Evolutionary conservation across 305 asterid species (phyloP), one percentile per base, ranked within the genome.

Genomic region (Fraxinus sp.): DNA sequence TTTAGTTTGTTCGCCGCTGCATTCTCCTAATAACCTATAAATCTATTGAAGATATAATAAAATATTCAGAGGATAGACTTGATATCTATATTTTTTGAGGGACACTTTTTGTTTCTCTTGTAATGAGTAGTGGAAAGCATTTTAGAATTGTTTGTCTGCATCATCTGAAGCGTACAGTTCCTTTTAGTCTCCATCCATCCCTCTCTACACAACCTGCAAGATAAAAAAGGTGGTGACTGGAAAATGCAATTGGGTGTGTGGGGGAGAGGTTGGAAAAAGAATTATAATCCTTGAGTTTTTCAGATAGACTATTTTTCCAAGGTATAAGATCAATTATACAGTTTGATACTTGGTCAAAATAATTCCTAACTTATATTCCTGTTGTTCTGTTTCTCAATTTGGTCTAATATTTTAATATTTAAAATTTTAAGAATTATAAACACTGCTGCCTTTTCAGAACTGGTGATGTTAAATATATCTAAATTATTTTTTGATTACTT

Each of bases 401-500:
- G 33, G 33, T 8, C 72, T 22, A 22, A 62, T 22, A 62, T 62
- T 20, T 22, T 52, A 52, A 52, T 52, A 52, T 16, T 52, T 16
- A 52, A 62, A 62, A 20, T 8, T 24, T 7, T 20, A 62, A 37
- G 33, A 43, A 39, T 76, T 75, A 32, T 68, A 75, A 33, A 41
- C 80, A 36, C 26, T 36, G 77, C 75, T 41, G 37, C 14, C 43
- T 79, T 82, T 83, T 30, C 81, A 7, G 74, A 81, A 36, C 64
- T 62, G 83, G 68, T 46, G 76, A 52, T 4, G 18, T 43, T 73
- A 52, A 79, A 59, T 79, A 74, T 72, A 82, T 84, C 30, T 59
- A 20, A 81, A 85, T 80, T 77, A 74, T 81, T 41, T 33, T 49
- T 73, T 62, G 36, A 4, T 80, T 83, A 81, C 62, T 36, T 68